These are phyloP conservation scores for Allium fistulosum DNA, from an alignment of 106 monocot genomes.

Conservation along the genomic window DNA sequence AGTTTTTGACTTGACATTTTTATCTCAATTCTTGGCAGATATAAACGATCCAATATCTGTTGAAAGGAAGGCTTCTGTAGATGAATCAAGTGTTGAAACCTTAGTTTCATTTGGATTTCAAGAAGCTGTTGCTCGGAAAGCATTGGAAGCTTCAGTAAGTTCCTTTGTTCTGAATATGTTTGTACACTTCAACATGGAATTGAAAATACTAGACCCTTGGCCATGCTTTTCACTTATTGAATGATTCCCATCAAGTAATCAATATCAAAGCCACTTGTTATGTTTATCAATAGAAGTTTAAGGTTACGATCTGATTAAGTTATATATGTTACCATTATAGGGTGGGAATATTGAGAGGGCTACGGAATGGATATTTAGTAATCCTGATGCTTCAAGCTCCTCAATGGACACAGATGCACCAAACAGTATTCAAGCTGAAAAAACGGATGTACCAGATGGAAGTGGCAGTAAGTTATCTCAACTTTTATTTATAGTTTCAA, in stretches of 20 bases:
- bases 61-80: conserved; percentile 34
- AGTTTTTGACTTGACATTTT: too few relatives aligned
- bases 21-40: conserved; percentile 35
- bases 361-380: conserved; percentile 95
- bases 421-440: conserved; percentile 25
- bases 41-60: conserved; percentile 65
- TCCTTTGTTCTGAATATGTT: conserved; percentile 1
- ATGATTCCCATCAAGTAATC: too few relatives aligned
- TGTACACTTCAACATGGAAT: too few relatives aligned
- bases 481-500: background rate
- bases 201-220: too few relatives aligned
- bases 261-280: too few relatives aligned
- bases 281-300: too few relatives aligned
- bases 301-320: too few relatives aligned
- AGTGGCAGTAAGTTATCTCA: conserved; percentile 60
- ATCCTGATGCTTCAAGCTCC: conserved; percentile 56
- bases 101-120: conserved; percentile 89
- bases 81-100: conserved; percentile 73
- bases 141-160: conserved; percentile 82
- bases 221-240: too few relatives aligned
- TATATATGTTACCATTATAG: conserved; percentile 24
- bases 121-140: conserved; percentile 79
- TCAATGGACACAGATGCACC: conserved; percentile 45
- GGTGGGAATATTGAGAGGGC: conserved; percentile 86
- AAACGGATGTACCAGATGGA: conserved; percentile 69